Conservation (phyloP, 768 basidiomycete genomes). For the Royoungia palumana region DNA sequence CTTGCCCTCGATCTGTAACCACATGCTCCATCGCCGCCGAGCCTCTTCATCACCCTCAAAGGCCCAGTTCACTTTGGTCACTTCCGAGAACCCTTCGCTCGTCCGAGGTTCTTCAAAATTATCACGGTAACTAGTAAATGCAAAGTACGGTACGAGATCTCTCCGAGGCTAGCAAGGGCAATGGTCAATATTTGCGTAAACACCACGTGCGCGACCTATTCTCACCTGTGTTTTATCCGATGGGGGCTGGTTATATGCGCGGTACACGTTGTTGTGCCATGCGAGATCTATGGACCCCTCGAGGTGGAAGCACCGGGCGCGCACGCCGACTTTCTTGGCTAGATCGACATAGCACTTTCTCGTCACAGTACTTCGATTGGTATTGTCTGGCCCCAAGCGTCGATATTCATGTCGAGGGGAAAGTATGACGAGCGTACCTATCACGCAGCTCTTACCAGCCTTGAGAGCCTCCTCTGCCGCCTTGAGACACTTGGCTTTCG, state of each 20-base stretch:
- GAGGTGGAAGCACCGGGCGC: conserved; percentile 72
- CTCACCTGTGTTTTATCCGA: conserved; percentile 23
- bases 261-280: conserved; percentile 92
- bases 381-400: conserved; percentile 62
- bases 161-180: conserved; percentile 39
- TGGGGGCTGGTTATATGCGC: conserved; percentile 61
- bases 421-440: conserved; percentile 51
- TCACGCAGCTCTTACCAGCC: conserved; percentile 63
- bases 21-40: conserved; percentile 71
- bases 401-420: background rate
- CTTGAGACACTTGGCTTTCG: conserved; percentile 72
- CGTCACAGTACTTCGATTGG: conserved; percentile 74
- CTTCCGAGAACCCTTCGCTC: conserved; percentile 74
- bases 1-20: conserved; percentile 78
- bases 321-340: conserved; percentile 51
- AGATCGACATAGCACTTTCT: conserved; percentile 69
- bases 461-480: conserved; percentile 53
- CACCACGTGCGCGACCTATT: background rate
- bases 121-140: conserved; percentile 54
- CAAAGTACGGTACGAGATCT: conserved; percentile 54
- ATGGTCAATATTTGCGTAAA: background rate
- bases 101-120: conserved; percentile 63
- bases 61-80: conserved; percentile 75
- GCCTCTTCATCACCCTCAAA: conserved; percentile 78
- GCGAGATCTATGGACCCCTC: conserved; percentile 75